Evolutionary conservation across 805 yeast species (phyloP).

Genomic region (Metschnikowia anglica): DNA sequence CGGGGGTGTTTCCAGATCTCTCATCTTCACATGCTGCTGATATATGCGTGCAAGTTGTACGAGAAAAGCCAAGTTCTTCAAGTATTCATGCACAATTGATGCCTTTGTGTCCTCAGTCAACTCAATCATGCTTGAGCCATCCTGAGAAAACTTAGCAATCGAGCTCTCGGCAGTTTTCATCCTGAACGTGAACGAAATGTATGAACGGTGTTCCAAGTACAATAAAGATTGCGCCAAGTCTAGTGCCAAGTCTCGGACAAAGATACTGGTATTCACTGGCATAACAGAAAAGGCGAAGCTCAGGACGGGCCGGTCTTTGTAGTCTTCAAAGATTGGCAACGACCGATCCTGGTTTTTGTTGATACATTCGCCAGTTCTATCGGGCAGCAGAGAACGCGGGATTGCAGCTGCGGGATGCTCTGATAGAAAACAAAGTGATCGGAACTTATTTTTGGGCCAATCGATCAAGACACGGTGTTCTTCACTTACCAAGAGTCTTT

Average conservation of each 20-base stretch:
- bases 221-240: conserved; percentile 48
- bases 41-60: conserved; percentile 68
- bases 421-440: conserved; percentile 57
- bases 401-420: conserved; percentile 41
- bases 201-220: conserved; percentile 52
- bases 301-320: conserved; percentile 23
- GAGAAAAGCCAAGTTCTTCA: conserved; percentile 53
- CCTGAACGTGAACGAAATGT: conserved; percentile 37
- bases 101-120: conserved; percentile 37
- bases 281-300: conserved; percentile 25
- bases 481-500: conserved; percentile 44
- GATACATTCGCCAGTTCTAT: conserved; percentile 13
- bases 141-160: conserved; percentile 16
- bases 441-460: conserved; percentile 63
- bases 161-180: conserved; percentile 39
- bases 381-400: conserved; percentile 24
- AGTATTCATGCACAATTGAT: conserved; percentile 46
- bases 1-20: conserved; percentile 1
- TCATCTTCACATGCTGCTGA: conserved; percentile 31
- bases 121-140: conserved; percentile 2
- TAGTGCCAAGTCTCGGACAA: conserved; percentile 22
- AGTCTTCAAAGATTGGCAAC: conserved; percentile 20
- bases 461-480: conserved; percentile 67
- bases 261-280: conserved; percentile 19
- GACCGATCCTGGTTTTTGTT: neutral